Evolutionary conservation across 2,329 filamentous ascomycete species (phyloP).

Genomic region (Alternaria incomplexa): DNA sequence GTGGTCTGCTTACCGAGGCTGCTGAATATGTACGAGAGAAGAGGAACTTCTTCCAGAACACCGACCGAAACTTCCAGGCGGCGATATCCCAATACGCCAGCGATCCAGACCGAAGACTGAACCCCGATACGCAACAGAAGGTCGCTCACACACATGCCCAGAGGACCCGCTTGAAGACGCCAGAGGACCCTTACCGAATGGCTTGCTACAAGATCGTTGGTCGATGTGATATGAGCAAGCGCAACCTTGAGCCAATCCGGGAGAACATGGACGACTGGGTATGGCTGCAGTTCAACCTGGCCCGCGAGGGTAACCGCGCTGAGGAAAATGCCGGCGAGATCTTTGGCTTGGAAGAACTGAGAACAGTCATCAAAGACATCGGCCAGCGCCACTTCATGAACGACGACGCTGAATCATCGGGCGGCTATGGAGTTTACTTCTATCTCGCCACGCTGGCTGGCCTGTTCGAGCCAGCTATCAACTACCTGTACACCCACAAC

Average conservation of each 20-base stretch:
- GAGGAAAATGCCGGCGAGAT: slow-evolving; percentile 68
- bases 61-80: slow-evolving; percentile 86
- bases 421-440: slow-evolving; percentile 88
- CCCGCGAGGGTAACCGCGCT: slow-evolving; percentile 65
- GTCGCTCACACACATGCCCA: slow-evolving; percentile 91
- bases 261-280: slow-evolving; percentile 70
- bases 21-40: slow-evolving; percentile 84
- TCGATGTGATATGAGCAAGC: slow-evolving; percentile 67
- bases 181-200: slow-evolving; percentile 93
- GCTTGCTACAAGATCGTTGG: slow-evolving; percentile 98
- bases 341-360: slow-evolving; percentile 71
- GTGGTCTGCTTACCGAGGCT: slow-evolving; percentile 83
- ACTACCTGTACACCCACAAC: slow-evolving; percentile 88
- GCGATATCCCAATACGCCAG: slow-evolving; percentile 87
- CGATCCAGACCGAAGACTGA: slow-evolving; percentile 76
- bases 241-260: slow-evolving; percentile 63
- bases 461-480: slow-evolving; percentile 91
- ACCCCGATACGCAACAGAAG: slow-evolving; percentile 79
- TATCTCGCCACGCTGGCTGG: slow-evolving; percentile 89
- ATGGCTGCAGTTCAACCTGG: slow-evolving; percentile 69
- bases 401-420: slow-evolving; percentile 75
- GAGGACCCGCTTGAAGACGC: slow-evolving; percentile 80
- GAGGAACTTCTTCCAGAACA: slow-evolving; percentile 82
- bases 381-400: slow-evolving; percentile 90
- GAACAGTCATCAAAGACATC: slow-evolving; percentile 83